phyloP scores from a whole-genome alignment of 192 early-diverging fungal species.

The Backusella sp. region DNA sequence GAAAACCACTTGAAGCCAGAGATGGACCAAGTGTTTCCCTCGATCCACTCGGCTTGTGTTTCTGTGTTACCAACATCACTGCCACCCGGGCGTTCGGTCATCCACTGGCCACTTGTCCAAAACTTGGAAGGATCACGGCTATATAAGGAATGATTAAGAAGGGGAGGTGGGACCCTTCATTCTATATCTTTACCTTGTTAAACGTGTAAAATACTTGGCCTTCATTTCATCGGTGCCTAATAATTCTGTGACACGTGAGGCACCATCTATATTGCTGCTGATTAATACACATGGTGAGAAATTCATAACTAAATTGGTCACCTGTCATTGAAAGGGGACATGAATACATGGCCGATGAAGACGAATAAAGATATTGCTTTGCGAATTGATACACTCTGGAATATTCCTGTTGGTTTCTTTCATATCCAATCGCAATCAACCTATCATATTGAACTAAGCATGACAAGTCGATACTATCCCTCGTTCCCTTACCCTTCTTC shows the following conservation, averaged over 20 bases:
- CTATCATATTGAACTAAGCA: background rate
- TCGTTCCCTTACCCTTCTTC: conserved; percentile 41
- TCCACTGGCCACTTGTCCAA: conserved; percentile 72
- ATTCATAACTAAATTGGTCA: background rate
- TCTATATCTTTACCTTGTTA: conserved; percentile 41
- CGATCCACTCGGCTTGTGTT: conserved; percentile 51
- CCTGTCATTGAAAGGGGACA: conserved; percentile 75
- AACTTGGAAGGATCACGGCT: conserved; percentile 59
- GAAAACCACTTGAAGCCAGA: conserved; percentile 77
- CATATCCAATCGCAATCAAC: conserved; percentile 62
- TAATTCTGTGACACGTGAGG: conserved; percentile 58
- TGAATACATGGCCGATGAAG: conserved; percentile 48
- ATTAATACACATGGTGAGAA: background rate
- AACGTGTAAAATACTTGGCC: conserved; percentile 32
- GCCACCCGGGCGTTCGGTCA: conserved; percentile 74
- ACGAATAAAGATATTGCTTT: conserved; percentile 57
- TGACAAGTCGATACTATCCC: background rate
- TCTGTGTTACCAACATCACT: conserved; percentile 64
- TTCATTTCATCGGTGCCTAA: conserved; percentile 53
- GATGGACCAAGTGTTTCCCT: conserved; percentile 41
- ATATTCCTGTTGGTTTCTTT: conserved; percentile 46
- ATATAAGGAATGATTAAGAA: background rate
- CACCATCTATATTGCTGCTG: conserved; percentile 47
- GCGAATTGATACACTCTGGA: conserved; percentile 63
- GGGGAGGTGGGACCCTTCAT: no score